Percentiles rank a stretch among this genome's conserved stretches.
These are phyloP conservation scores for Amoebophrya sp. DNA, from an alignment of 169 alveolate genomes.

Conservation along the genomic window DNA sequence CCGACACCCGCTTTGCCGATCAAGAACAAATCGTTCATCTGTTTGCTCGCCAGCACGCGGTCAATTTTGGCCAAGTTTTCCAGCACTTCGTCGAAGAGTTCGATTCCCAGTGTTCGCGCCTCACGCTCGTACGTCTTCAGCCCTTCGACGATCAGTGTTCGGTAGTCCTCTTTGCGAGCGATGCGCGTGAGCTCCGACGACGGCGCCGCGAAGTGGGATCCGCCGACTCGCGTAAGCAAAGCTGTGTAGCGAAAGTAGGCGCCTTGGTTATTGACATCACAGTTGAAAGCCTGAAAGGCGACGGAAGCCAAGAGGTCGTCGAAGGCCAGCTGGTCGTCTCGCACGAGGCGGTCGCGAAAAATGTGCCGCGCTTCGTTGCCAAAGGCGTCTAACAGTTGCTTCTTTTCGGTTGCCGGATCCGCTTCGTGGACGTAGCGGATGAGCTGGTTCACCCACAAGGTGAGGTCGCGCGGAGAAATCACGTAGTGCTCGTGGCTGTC, in stretches of 20 bases:
- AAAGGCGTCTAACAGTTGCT: conserved; percentile 56
- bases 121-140: conserved; percentile 75
- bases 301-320: conserved; percentile 57
- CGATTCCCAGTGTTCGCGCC: conserved; percentile 66
- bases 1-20: conserved; percentile 84
- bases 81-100: conserved; percentile 68
- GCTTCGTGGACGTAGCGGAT: conserved; percentile 62
- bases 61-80: conserved; percentile 65
- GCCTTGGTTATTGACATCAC: background rate
- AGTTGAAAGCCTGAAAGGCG: conserved; percentile 31
- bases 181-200: background rate
- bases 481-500: conserved; percentile 80
- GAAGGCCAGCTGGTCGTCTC: conserved; percentile 59
- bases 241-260: conserved; percentile 38
- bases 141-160: conserved; percentile 56
- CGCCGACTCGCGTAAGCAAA: conserved; percentile 34
- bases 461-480: conserved; percentile 79
- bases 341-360: conserved; percentile 77
- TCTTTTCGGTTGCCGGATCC: conserved; percentile 46
- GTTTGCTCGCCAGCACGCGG: conserved; percentile 53
- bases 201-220: background rate
- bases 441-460: conserved; percentile 66
- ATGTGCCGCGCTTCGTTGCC: conserved; percentile 71
- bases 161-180: conserved; percentile 52
- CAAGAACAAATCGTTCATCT: conserved; percentile 65